Percentiles rank a stretch among this genome's conserved stretches.
Evolutionary conservation across 306 rosid species (phyloP).

Genomic region (Quercus alba): DNA sequence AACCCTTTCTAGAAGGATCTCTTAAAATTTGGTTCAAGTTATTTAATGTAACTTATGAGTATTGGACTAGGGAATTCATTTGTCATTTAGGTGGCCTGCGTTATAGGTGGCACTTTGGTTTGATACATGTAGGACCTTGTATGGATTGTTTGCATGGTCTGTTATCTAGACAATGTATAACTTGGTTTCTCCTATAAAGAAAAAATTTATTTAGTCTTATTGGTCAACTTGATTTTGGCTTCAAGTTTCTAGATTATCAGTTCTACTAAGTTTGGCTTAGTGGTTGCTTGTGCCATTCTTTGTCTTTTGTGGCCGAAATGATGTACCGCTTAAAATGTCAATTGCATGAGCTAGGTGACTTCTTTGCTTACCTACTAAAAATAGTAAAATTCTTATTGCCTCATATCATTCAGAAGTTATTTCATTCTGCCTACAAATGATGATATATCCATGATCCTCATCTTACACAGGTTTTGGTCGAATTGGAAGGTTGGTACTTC

Average conservation of each 20-base stretch:
- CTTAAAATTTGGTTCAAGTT: not conserved
- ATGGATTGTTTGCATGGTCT: not conserved
- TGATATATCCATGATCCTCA: constrained; percentile 19
- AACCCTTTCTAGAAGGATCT: not conserved
- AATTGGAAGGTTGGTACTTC: constrained; percentile 92
- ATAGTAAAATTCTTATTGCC: not conserved
- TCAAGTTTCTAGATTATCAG: not conserved
- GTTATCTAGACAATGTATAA: too few species aligned
- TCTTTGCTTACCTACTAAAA: not conserved
- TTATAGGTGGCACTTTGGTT: not conserved
- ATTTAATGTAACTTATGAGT: not conserved
- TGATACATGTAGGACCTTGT: not conserved
- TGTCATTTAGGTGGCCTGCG: not conserved
- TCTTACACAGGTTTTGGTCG: constrained; percentile 83
- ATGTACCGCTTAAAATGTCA: not conserved
- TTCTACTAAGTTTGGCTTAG: not conserved
- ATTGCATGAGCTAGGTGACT: not conserved
- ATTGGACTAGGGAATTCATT: not conserved
- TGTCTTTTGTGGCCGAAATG: not conserved
- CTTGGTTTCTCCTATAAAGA: too few species aligned
- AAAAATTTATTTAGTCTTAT: too few species aligned
- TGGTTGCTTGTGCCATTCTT: not conserved
- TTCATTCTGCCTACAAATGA: not conserved
- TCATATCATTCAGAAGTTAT: not conserved
- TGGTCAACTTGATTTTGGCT: too few species aligned